Base-by-base conservation (phyloP, 2,329 filamentous ascomycete species). In the Coniochaeta sp. region DNA sequence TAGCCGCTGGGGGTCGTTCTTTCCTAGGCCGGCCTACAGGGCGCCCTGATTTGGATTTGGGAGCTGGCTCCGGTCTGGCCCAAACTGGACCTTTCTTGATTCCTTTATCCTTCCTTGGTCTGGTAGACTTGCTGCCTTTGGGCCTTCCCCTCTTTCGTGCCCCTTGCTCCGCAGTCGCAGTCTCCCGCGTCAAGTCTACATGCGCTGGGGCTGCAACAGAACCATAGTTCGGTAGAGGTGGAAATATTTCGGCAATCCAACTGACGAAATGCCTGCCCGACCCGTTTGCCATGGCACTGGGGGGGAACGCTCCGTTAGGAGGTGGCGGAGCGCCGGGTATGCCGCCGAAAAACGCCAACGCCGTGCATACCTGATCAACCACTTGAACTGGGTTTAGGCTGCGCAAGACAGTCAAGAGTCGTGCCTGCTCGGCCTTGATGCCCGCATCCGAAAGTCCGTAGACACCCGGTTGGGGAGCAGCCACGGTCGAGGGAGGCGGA, bases 161-260 rank as follows among this genome's bases (percentile, higher is more conserved):
- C 40, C 54, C 38, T 36, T 30, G 17, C 16, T 14, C 54, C 19
- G 30, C 16, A 22, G 30, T 38, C 19, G 30, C 16, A 22, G 30
- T 38, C 30, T 36, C 30, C 30, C 30, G 34, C 22, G 56, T 26
- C 40, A 44, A 28, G 36, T 19, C 56, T 19, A 19, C n/a, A 40
- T 58, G 64, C 30, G 56, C 57, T 36, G 65, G 60, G 57, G 52
- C 47, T 19, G 61, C 61, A 16, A 67, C 66, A 47, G 60, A 4
- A 34, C 34, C 72, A 60, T 71, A 70, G 38, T 72, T 75, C 19
- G 84, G 84, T n/a, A 56, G 16, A 7, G 28, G 34, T 22, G 54
- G 54, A 62, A 88, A 88, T 59, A 88, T 85, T 66, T 88, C 85
- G 14, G 82, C 75, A 52, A 87, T 72, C 84, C 85, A 88, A 22